phyloP scores from a whole-genome alignment of 2,329 filamentous ascomycete species.

The Ascosphaera pollenicola region DNA sequence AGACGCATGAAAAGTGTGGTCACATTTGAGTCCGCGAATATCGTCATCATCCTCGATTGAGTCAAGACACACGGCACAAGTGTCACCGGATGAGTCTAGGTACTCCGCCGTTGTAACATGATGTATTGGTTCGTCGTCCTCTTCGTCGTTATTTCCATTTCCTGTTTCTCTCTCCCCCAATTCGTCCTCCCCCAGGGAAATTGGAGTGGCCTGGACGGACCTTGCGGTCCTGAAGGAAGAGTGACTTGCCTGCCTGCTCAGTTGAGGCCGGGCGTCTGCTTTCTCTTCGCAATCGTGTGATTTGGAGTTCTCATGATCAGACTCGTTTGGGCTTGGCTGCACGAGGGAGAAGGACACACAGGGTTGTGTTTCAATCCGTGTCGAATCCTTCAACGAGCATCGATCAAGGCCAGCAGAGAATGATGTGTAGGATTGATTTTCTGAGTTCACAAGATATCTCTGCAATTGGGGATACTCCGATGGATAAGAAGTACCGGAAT shows the following conservation, averaged over 20 bases:
- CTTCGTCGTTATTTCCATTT: constrained; percentile 35
- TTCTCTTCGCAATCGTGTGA: background rate
- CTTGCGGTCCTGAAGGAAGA: background rate
- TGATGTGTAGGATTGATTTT: too few species aligned
- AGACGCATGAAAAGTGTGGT: constrained; percentile 92
- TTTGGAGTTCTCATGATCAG: background rate
- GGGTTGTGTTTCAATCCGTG: background rate
- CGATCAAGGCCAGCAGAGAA: background rate
- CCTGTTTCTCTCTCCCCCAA: constrained; percentile 4
- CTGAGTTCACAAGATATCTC: too few species aligned
- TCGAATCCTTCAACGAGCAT: background rate
- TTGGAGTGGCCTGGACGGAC: background rate
- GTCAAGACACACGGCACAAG: constrained; percentile 93
- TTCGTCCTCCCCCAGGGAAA: constrained; percentile 2
- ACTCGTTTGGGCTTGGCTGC: background rate
- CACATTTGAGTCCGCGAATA: constrained; percentile 77
- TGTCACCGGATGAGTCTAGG: constrained; percentile 63
- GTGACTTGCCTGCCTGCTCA: background rate
- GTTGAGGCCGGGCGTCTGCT: background rate
- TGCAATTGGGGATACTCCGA: too few species aligned
- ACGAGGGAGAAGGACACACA: background rate
- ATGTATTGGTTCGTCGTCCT: constrained; percentile 59
- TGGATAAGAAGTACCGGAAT: background rate
- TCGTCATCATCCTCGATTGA: constrained; percentile 88
- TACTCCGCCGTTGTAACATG: constrained; percentile 64